Evolutionary conservation across 805 yeast species (phyloP), one percentile per base, ranked within the genome.

Genomic region (Nematodospora valgi): DNA sequence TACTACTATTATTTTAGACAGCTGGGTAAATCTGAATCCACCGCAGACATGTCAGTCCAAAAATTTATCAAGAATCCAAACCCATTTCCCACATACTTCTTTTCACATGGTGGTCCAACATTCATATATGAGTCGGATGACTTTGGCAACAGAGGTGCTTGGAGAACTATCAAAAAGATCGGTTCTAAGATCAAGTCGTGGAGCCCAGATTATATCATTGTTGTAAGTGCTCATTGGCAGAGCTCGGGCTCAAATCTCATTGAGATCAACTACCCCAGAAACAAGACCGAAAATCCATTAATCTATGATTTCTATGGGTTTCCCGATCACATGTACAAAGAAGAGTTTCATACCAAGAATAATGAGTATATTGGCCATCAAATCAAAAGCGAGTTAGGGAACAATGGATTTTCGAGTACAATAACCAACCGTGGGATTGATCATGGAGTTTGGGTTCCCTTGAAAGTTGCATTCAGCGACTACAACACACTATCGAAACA

Each of bases 31-130:
- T 11, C 26, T 23, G 12, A 6, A 6, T 9, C 26, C 5, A 23
- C 32, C 4, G 12, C 22, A 6, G 12, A 12, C 11, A 25, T 17
- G 12, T 30, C 39, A 26, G 12, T 27, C 11, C 10, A 27, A n/a
- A 43, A 39, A 16, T 34, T 34, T 27, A 35, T 33, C 27, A 35
- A 39, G 6, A 54, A 52, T 35, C 35, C 52, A 1, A 35, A 39
- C 6, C 69, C 69, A 11, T 57, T 56, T 13, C 91, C 93, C 5
- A 72, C 78, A 1, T 82, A 61, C 52, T 86, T 84, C 55, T 52
- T 83, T 27, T 78, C 86, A n/a, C 94, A 85, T 58, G 94, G 94
- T 6, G 93, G 89, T 0, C 94, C 94, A 6, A 78, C 84, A 1
- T 82, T 85, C 54, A 74, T 83, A 67, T 80, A 81, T 47, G 47